Conservation (phyloP, 2,329 filamentous ascomycete genomes). For the Xylariaceae sp. region DNA sequence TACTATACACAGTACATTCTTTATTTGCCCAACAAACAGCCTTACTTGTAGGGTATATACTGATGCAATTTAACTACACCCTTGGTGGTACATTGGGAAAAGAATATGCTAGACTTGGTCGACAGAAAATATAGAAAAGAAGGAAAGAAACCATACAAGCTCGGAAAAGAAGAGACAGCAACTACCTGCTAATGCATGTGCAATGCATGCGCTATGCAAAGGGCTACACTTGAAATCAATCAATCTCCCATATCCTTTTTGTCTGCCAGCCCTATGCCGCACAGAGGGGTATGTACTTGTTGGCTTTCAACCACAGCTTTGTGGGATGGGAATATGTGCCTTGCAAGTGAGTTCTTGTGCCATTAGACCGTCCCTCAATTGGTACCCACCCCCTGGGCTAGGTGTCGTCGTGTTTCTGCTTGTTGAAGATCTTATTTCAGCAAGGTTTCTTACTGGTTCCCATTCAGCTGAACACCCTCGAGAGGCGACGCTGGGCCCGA, state of each 20-base stretch:
- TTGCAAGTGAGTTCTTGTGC: neutral
- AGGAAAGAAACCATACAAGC: neutral
- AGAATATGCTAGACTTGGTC: too few species aligned
- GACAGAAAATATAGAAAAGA: neutral
- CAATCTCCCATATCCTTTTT: too few species aligned
- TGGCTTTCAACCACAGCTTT: neutral
- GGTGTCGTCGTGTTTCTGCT: neutral
- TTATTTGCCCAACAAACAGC: conserved; percentile 2
- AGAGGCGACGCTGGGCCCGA: conserved; percentile 50
- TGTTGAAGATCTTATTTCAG: neutral
- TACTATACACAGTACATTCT: too few species aligned
- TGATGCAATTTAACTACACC: conserved; percentile 5
- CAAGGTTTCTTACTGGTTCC: conserved; percentile 40
- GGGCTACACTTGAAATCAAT: conserved; percentile 15
- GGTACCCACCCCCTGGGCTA: neutral
- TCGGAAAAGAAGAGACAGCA: conserved; percentile 11
- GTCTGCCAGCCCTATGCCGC: too few species aligned
- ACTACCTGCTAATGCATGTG: conserved; percentile 24
- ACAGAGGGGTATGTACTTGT: neutral
- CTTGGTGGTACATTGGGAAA: conserved; percentile 5
- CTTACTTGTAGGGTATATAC: neutral
- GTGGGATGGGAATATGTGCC: neutral
- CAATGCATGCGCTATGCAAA: conserved; percentile 26
- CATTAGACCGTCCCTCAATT: too few species aligned
- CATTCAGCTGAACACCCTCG: conserved; percentile 51